Evolutionary conservation across 768 basidiomycete species (phyloP).

Genomic region (Hypholoma fasciculare): DNA sequence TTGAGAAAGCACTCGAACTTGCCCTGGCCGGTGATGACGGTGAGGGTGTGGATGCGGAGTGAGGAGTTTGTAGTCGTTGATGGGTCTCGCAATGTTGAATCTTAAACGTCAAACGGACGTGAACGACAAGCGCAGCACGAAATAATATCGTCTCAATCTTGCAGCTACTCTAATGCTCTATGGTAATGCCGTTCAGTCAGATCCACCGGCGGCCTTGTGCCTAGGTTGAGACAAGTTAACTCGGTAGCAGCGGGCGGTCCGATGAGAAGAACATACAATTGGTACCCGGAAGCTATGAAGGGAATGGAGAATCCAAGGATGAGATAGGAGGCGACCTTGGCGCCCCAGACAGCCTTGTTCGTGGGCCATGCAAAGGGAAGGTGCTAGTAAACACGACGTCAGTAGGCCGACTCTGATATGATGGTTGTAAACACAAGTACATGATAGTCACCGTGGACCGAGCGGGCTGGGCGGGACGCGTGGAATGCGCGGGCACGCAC

Average conservation of each 20-base stretch:
- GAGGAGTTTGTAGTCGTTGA: no score
- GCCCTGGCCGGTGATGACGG: neutral
- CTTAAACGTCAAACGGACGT: no score
- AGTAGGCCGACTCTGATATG: neutral
- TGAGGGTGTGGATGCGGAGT: neutral
- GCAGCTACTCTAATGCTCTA: neutral
- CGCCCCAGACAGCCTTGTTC: conserved; percentile 48
- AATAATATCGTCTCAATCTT: no score
- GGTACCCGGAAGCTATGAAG: conserved; percentile 58
- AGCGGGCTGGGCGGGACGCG: conserved; percentile 40
- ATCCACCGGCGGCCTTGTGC: conserved; percentile 40
- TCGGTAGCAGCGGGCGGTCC: neutral
- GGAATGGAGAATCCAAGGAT: conserved; percentile 64
- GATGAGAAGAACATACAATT: conserved; percentile 55
- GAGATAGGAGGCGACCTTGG: conserved; percentile 51
- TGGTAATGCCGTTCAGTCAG: conserved; percentile 13
- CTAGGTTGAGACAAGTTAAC: conserved; percentile 26
- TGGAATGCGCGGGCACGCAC: conserved; percentile 37
- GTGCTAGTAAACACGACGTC: conserved; percentile 36
- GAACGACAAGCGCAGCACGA: no score
- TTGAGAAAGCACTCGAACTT: conserved; percentile 6
- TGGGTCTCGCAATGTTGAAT: no score
- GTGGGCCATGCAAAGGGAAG: conserved; percentile 56
- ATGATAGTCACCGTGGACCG: conserved; percentile 57
- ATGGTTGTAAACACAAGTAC: conserved; percentile 33